Evolutionary conservation across 2,329 filamentous ascomycete species (phyloP).

Genomic region (Cephalotrichum gorgonifer): DNA sequence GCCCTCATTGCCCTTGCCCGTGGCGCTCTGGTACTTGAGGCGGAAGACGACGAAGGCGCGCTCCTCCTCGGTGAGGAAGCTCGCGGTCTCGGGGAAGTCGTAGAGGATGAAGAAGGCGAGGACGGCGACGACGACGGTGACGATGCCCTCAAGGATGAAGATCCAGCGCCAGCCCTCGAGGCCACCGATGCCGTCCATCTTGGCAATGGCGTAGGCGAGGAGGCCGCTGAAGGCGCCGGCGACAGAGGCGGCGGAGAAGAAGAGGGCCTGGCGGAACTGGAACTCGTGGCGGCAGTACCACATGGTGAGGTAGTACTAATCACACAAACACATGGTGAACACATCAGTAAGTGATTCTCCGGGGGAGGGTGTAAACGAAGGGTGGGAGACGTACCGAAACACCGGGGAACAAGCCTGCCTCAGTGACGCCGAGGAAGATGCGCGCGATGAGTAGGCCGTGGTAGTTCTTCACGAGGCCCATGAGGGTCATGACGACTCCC

Average conservation of each 20-base stretch:
- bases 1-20: slow-evolving; percentile 31
- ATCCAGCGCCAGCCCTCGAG: slow-evolving; percentile 68
- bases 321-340: too few species aligned
- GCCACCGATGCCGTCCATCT: slow-evolving; percentile 40
- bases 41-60: slow-evolving; percentile 29
- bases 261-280: slow-evolving; percentile 48
- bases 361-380: too few species aligned
- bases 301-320: slow-evolving; percentile 33
- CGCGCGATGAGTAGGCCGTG: slow-evolving; percentile 36
- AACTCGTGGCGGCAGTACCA: slow-evolving; percentile 53
- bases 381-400: slow-evolving; percentile 27
- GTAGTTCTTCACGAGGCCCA: slow-evolving; percentile 40
- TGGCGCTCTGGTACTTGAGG: slow-evolving; percentile 48
- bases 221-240: slow-evolving; percentile 54
- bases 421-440: slow-evolving; percentile 35
- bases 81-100: slow-evolving; percentile 46
- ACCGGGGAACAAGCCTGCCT: slow-evolving; percentile 52
- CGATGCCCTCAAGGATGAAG: slow-evolving; percentile 58
- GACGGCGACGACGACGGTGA: slow-evolving; percentile 34
- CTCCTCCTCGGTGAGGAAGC: slow-evolving; percentile 35
- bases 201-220: slow-evolving; percentile 47
- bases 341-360: too few species aligned
- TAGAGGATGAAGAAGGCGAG: slow-evolving; percentile 40
- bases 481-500: slow-evolving; percentile 33
- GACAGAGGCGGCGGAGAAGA: slow-evolving; percentile 46